phyloP scores from a whole-genome alignment of 192 early-diverging fungal species.

The Coemansia sp. region DNA sequence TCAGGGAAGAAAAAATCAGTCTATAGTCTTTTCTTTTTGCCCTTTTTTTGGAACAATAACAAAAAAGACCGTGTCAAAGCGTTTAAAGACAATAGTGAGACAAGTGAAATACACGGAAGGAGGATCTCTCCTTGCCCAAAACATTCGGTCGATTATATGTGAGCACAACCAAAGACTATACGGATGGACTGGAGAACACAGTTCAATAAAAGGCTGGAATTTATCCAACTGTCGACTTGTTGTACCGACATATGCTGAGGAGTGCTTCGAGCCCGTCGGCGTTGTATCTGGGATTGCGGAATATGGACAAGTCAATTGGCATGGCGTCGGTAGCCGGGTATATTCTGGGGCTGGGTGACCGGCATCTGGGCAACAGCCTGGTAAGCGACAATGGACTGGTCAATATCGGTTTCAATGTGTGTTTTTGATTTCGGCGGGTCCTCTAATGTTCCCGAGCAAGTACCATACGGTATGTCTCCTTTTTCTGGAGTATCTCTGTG shows the following conservation, averaged over 20 bases:
- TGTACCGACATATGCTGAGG: slow-evolving; percentile 17
- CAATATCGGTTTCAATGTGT: slow-evolving; percentile 77
- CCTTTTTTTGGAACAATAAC: neutral
- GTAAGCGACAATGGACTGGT: slow-evolving; percentile 60
- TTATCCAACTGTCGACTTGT: slow-evolving; percentile 5
- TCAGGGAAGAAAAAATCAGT: neutral
- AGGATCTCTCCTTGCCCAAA: too few species aligned
- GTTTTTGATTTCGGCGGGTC: slow-evolving; percentile 67
- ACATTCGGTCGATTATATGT: too few species aligned
- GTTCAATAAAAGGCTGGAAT: too few species aligned
- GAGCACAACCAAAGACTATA: too few species aligned
- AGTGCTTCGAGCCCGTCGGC: slow-evolving; percentile 23
- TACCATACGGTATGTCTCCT: slow-evolving; percentile 72
- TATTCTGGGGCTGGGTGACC: slow-evolving; percentile 67
- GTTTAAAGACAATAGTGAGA: too few species aligned
- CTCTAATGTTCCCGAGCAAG: slow-evolving; percentile 67
- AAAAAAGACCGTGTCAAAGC: too few species aligned
- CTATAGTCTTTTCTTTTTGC: neutral
- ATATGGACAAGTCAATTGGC: slow-evolving; percentile 33
- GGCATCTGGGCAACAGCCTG: slow-evolving; percentile 76
- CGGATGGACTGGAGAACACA: too few species aligned
- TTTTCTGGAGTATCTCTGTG: slow-evolving; percentile 41
- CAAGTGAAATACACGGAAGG: too few species aligned
- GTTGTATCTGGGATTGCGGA: slow-evolving; percentile 11
- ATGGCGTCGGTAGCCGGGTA: slow-evolving; percentile 66